Evolutionary conservation across 805 yeast genomes (phyloP).

Genomic region (Spathaspora arborariae): DNA sequence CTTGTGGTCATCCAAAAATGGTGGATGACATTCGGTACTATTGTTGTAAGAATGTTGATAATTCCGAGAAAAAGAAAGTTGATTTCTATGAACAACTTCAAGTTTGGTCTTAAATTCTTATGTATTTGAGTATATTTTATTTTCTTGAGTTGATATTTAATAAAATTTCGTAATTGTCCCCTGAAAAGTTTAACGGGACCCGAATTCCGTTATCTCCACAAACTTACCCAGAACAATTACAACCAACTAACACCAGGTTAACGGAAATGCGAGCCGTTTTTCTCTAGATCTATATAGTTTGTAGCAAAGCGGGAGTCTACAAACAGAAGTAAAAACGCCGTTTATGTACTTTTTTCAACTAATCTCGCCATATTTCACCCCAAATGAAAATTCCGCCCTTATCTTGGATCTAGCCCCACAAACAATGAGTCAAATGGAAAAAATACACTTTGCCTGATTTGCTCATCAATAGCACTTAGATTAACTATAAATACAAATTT

Average conservation of each 20-base stretch:
- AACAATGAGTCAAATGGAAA: neutral
- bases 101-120: conserved; percentile 43
- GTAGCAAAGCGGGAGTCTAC: neutral
- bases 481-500: neutral
- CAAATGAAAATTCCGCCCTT: neutral
- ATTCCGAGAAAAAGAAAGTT: conserved; percentile 41
- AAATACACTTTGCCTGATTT: neutral
- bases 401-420: neutral
- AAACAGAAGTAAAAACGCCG: neutral
- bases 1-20: conserved; percentile 65
- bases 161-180: too few species aligned
- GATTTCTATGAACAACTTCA: conserved; percentile 76
- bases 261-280: too few species aligned
- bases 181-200: neutral
- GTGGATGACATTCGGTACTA: conserved; percentile 53
- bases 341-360: neutral
- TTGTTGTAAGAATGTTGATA: conserved; percentile 39
- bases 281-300: neutral
- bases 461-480: neutral
- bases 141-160: too few species aligned
- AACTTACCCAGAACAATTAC: too few species aligned
- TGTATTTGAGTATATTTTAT: neutral
- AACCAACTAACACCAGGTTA: neutral
- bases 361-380: neutral
- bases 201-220: neutral